Conservation (phyloP, 805 yeast genomes). For the Candida krabiensis region DNA sequence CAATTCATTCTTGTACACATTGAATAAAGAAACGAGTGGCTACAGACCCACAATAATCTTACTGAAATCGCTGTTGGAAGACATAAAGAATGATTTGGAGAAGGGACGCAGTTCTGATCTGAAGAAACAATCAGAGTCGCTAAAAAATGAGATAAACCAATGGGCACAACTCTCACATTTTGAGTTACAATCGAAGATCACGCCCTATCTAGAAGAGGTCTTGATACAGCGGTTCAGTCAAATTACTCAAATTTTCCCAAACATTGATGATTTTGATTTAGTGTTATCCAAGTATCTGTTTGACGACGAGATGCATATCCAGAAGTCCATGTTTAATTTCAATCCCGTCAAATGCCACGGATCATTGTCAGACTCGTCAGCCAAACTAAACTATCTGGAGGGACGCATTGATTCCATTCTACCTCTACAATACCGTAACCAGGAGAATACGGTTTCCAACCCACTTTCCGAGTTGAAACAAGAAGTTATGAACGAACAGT, state of each 20-base stretch:
- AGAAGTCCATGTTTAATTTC: conserved; percentile 24
- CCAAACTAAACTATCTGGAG: conserved; percentile 29
- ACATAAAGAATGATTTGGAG: conserved; percentile 19
- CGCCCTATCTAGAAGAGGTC: conserved; percentile 29
- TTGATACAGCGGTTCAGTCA: conserved; percentile 29
- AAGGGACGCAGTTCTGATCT: conserved; percentile 9
- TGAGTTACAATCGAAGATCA: conserved; percentile 34
- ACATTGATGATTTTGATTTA: conserved; percentile 34
- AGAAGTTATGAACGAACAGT: conserved; percentile 17
- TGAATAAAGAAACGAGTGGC: conserved; percentile 32
- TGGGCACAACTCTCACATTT: conserved; percentile 37
- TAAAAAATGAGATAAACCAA: conserved; percentile 24
- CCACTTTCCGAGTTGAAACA: conserved; percentile 22
- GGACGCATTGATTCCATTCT: conserved; percentile 32
- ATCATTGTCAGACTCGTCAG: conserved; percentile 26
- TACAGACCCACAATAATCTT: conserved; percentile 27
- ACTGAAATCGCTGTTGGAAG: conserved; percentile 26
- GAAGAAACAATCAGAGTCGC: conserved; percentile 8
- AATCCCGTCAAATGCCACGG: conserved; percentile 31
- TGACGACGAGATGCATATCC: conserved; percentile 24
- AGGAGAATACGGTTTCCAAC: conserved; percentile 4
- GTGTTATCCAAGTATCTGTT: conserved; percentile 30
- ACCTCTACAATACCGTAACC: conserved; percentile 10
- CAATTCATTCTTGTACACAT: conserved; percentile 24
- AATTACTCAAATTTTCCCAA: conserved; percentile 30